phyloP scores from a whole-genome alignment of 371 early-diverging fungal genomes.

The Circinella umbellata region DNA sequence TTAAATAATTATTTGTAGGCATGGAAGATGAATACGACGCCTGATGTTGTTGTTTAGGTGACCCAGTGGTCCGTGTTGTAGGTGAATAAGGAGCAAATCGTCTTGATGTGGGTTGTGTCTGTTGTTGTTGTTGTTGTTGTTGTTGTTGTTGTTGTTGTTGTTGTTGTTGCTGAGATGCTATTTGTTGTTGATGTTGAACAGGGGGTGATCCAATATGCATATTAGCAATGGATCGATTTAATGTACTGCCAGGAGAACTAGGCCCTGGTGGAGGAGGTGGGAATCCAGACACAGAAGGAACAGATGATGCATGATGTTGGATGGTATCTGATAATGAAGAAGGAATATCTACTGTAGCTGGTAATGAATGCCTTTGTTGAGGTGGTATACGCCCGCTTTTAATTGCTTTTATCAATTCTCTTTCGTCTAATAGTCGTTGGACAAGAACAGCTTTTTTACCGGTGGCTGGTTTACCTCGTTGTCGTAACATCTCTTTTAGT shows the following conservation, averaged over 20 bases:
- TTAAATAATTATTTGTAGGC: conserved; percentile 16
- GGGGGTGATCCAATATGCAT: conserved; percentile 40
- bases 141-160: conserved; percentile 4
- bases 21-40: conserved; percentile 21
- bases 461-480: conserved; percentile 38
- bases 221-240: conserved; percentile 36
- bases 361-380: conserved; percentile 25
- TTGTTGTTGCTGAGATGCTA: conserved; percentile 19
- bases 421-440: conserved; percentile 57
- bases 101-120: conserved; percentile 10
- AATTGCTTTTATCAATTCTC: conserved; percentile 44
- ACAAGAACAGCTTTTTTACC: conserved; percentile 60
- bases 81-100: conserved; percentile 44
- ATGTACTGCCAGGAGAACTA: conserved; percentile 20
- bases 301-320: conserved; percentile 21
- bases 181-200: conserved; percentile 5
- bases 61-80: conserved; percentile 26
- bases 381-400: conserved; percentile 15
- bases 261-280: conserved; percentile 19
- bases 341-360: conserved; percentile 20
- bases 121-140: conserved; percentile 19
- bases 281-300: conserved; percentile 22
- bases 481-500: conserved; percentile 70
- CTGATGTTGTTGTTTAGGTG: conserved; percentile 22
- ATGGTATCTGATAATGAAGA: conserved; percentile 8